Conservation (phyloP, 2,329 filamentous ascomycete genomes). For the Parastagonospora nodorum region DNA sequence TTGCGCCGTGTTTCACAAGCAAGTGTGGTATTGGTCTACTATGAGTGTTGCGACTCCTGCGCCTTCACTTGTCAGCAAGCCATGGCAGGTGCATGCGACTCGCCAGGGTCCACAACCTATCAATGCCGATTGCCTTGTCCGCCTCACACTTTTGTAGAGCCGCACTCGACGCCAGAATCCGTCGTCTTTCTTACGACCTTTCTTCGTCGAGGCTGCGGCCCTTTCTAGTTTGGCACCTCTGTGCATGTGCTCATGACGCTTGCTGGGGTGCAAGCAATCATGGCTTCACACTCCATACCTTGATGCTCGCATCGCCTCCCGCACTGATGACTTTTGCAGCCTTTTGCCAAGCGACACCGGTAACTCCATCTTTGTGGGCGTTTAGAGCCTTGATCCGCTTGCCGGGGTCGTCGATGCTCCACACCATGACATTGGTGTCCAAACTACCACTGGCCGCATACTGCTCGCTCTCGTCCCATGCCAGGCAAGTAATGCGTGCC, state of each 20-base stretch:
- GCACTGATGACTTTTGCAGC: conserved; percentile 71
- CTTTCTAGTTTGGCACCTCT: background rate
- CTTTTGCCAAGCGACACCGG: conserved; percentile 79
- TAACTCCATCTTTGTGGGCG: conserved; percentile 95
- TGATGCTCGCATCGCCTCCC: conserved; percentile 87
- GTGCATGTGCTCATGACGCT: background rate
- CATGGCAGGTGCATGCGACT: conserved; percentile 1
- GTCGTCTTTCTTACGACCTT: background rate
- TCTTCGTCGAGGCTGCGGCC: background rate
- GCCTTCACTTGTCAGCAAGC: conserved; percentile 6
- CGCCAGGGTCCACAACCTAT: background rate
- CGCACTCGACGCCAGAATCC: background rate
- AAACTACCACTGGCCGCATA: conserved; percentile 83
- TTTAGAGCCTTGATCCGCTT: conserved; percentile 83
- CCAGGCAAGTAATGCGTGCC: conserved; percentile 67
- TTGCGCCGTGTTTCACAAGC: background rate
- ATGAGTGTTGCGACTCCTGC: background rate
- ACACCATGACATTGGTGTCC: conserved; percentile 91
- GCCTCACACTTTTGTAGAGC: conserved; percentile 12
- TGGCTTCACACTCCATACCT: conserved; percentile 70
- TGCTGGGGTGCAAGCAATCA: conserved; percentile 11
- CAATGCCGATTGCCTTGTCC: conserved; percentile 1
- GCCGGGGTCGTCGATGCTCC: conserved; percentile 83
- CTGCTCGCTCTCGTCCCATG: conserved; percentile 78
- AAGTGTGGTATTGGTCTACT: background rate